Evolutionary conservation across 495 filamentous ascomycete species (phyloP).

Genomic region (Aspergillus nidulans): DNA sequence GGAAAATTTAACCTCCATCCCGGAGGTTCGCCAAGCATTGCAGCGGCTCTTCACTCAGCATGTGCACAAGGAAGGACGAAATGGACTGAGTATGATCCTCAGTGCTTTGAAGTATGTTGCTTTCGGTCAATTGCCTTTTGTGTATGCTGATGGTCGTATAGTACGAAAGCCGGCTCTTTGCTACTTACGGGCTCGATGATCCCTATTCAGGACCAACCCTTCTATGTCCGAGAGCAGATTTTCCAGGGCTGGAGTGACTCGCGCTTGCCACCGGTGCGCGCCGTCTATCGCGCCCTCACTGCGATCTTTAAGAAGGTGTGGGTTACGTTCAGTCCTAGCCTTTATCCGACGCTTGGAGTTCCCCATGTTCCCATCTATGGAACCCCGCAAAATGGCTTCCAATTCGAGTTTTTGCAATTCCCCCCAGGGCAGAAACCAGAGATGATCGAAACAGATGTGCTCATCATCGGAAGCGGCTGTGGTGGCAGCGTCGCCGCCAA

Average conservation of each 20-base stretch:
- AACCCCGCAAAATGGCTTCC: constrained; percentile 50
- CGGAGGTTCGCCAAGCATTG: constrained; percentile 40
- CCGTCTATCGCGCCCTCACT: constrained; percentile 52
- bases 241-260: constrained; percentile 56
- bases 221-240: constrained; percentile 56
- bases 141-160: constrained; percentile 25
- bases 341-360: constrained; percentile 56
- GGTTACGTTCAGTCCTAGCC: constrained; percentile 54
- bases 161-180: constrained; percentile 64
- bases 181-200: constrained; percentile 61
- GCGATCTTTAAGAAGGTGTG: constrained; percentile 54
- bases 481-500: constrained; percentile 83
- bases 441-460: constrained; percentile 71
- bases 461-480: constrained; percentile 83
- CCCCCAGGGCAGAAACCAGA: constrained; percentile 42
- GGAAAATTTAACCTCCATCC: constrained; percentile 47
- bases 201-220: constrained; percentile 58
- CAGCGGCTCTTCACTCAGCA: constrained; percentile 40
- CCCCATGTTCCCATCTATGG: constrained; percentile 59
- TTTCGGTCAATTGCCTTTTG: background rate
- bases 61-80: constrained; percentile 44
- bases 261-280: constrained; percentile 53
- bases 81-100: constrained; percentile 48
- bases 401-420: constrained; percentile 51
- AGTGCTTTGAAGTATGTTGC: constrained; percentile 50